Evolutionary conservation across 1,284 basidiomycete species (phyloP).

Genomic region (Agaricales sp.): DNA sequence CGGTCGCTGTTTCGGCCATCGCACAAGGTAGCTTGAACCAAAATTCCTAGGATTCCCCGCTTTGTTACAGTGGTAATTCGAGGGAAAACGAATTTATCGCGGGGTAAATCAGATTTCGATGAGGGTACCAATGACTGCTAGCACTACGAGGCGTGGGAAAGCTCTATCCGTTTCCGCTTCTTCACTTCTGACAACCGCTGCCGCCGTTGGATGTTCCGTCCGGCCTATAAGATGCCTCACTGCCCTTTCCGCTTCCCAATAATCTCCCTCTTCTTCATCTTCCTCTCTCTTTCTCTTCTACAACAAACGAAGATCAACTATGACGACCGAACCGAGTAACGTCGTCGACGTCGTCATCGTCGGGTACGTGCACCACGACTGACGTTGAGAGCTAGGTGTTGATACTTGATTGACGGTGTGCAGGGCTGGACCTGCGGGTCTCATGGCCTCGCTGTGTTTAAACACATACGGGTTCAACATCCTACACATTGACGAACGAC

Average conservation of each 20-base stretch:
- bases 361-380: neutral
- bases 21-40: too few species aligned
- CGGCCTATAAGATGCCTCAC: neutral
- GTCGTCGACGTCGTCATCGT: neutral
- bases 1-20: too few species aligned
- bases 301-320: too few species aligned
- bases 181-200: neutral
- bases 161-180: too few species aligned
- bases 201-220: neutral
- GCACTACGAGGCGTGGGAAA: too few species aligned
- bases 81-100: too few species aligned
- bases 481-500: neutral
- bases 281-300: neutral
- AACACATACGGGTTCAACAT: neutral
- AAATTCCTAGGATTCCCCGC: too few species aligned
- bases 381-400: too few species aligned
- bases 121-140: too few species aligned
- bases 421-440: neutral
- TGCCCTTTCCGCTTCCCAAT: neutral
- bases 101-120: too few species aligned
- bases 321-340: neutral
- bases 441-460: neutral
- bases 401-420: neutral
- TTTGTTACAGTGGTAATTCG: too few species aligned
- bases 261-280: neutral